Base-by-base conservation (phyloP, 2,329 filamentous ascomycete species). In the Paraphoma chrysanthemicola region DNA sequence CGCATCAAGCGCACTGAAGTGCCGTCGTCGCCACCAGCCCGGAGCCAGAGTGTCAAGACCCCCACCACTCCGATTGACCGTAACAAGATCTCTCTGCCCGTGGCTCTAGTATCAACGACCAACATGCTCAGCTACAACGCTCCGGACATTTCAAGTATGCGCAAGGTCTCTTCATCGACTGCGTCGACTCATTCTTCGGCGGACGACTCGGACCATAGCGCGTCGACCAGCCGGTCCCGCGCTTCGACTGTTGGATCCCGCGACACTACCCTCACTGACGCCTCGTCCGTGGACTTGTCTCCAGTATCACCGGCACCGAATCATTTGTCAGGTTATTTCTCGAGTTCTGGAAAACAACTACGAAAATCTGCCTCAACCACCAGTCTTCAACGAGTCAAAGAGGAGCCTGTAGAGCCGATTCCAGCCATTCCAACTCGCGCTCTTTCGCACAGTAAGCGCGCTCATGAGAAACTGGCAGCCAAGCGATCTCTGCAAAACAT, bases 51-150 rank as follows among this genome's bases (percentile, higher is more conserved):
- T 68, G 85, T 83, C 74, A 81, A 76, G 57, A 73, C 74, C 55
- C 68, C 62, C 63, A 72, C 64, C 65, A 62, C 78, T 72, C 77
- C 82, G 71, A 77, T 82, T 51, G 80, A 88, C 64, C 86, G 89
- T 56, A 77, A 84, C 74, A 89, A 93, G 81, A 99, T 99, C 74
- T 99, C 95, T 1, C 87, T 85, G 3, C 95, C 95, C 0, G 85
- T 97, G 51, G 89, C 93, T 77, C 85, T 99, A 61, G 83, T 97
- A 47, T 96, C 95, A 57, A 97, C 94, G 5, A 98, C 95, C 67
- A 99, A 98, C 78, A 92, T 96, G 86, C 88, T 97, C 52, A 93
- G 92, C 7, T 97, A 97, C 84, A 94, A 94, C 73, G 93, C 95
- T 9, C 94, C 94, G 48, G 90, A 97, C 73, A 88, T 97, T 60